Base-by-base conservation (phyloP, 1,139 yeast species). In the Debaryomyces singareniensis region DNA sequence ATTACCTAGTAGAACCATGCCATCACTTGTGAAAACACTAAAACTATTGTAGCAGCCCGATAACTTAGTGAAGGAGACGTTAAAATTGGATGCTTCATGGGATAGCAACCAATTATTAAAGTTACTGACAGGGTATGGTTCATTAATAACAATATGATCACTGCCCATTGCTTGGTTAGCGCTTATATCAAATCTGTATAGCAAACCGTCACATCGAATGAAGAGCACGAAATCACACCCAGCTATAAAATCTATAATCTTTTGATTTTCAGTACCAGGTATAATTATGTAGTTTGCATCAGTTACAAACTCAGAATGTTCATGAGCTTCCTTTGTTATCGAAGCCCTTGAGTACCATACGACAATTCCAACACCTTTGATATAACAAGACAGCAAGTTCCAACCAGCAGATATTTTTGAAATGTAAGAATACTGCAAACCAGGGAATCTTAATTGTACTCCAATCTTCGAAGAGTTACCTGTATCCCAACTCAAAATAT, bases 331-430 rank as follows among this genome's bases (percentile, higher is more conserved):
- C 21, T 47, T 37, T 2, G 52, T 38, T 5, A 70, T 29, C 0
- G 65, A 43, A 1, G 51, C 55, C 33, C 85, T 58, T 2, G 59
- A 45, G 28, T 58, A 67, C 91, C 91, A 82, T 11, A 75, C 66
- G 0, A 76, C 63, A 24, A 83, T 50, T 0, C 89, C 89, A 24
- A 71, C 54, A 4, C 58, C 60, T 15, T 59, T 59, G 2, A 77
- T 55, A 29, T 66, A 62, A 18, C 75, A 74, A 20, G 75, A 73
- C 30, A 75, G 71, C 13, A 70, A 55, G 34, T 72, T 68, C 93
- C 93, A 83, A 0, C 93, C 94, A 16, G 86, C 80, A 13, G 66
- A 62, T 7, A 78, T 67, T 43, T 71, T 75, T n/a, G 27, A 29
- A 13, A 34, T 25, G 6, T 20, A 21, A 13, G 25, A 10, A 10